Percentiles rank a stretch among this genome's conserved stretches.
Conservation (phyloP, 192 early-diverging fungal species). For the Coemansia sp. region DNA sequence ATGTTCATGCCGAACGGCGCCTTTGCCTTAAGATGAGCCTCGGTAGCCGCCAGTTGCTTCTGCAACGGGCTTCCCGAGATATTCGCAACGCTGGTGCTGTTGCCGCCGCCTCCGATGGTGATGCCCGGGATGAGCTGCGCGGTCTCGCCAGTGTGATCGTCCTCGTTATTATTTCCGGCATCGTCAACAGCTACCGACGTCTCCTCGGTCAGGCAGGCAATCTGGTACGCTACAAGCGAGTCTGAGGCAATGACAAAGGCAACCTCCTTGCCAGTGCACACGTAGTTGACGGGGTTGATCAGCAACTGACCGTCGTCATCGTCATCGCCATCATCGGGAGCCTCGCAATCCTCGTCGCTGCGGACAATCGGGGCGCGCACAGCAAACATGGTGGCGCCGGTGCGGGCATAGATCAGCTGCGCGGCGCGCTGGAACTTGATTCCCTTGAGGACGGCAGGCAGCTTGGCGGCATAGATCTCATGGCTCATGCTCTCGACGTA, state of each 20-base stretch:
- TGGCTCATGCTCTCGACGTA: constrained; percentile 62
- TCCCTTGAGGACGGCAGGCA: constrained; percentile 54
- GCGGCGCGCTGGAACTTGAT: constrained; percentile 59
- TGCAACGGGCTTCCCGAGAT: constrained; percentile 37
- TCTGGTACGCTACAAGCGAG: constrained; percentile 45
- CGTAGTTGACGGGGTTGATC: constrained; percentile 62
- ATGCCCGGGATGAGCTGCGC: constrained; percentile 34
- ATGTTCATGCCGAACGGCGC: constrained; percentile 51
- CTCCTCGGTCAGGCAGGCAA: constrained; percentile 42
- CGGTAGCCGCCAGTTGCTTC: constrained; percentile 21
- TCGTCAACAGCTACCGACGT: constrained; percentile 14
- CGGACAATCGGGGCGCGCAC: constrained; percentile 33
- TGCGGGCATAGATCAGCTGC: constrained; percentile 58
- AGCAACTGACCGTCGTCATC: constrained; percentile 27
- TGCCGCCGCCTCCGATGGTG: constrained; percentile 1
- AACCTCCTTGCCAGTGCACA: constrained; percentile 61
- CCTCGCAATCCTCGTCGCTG: not conserved
- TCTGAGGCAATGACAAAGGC: constrained; percentile 60
- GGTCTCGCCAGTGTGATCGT: constrained; percentile 10
- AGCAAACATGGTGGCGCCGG: constrained; percentile 64
- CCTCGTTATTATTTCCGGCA: not conserved
- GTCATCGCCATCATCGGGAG: not conserved
- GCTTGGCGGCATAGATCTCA: constrained; percentile 63
- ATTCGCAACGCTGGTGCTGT: constrained; percentile 2
- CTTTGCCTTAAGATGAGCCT: constrained; percentile 30